phyloP scores from a whole-genome alignment of 495 filamentous ascomycete species.

The Zalerion maritima region DNA sequence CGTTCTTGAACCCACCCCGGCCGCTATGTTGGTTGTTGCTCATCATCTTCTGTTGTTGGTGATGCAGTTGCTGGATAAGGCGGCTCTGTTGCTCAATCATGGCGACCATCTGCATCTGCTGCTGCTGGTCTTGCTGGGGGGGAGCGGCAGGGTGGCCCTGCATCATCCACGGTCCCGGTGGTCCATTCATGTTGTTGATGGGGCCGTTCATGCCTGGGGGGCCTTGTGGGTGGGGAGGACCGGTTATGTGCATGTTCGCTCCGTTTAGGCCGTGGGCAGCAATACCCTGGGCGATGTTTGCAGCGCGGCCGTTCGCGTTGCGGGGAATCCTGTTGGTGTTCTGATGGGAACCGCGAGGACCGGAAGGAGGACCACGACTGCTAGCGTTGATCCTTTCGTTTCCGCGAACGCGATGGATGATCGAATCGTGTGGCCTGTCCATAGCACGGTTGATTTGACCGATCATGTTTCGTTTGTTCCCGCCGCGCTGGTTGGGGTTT shows the following conservation, averaged over 20 bases:
- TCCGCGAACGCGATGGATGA: conserved; percentile 71
- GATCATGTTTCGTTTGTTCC: conserved; percentile 62
- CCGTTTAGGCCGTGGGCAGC: conserved; percentile 18
- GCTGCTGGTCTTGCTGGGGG: conserved; percentile 45
- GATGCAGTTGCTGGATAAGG: conserved; percentile 55
- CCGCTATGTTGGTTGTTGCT: conserved; percentile 15
- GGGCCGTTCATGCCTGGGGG: conserved; percentile 21
- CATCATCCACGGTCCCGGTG: conserved; percentile 26
- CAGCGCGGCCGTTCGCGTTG: conserved; percentile 27
- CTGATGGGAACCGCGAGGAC: conserved; percentile 43
- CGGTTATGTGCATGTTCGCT: conserved; percentile 18
- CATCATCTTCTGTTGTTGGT: conserved; percentile 24
- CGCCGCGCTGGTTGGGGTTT: conserved; percentile 37
- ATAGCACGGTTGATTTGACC: conserved; percentile 79
- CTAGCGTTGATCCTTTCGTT: conserved; percentile 66
- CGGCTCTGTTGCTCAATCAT: conserved; percentile 83
- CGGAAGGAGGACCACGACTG: conserved; percentile 55
- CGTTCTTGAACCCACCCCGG: conserved; percentile 29
- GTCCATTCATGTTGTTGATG: conserved; percentile 23
- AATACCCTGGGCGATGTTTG: conserved; percentile 19
- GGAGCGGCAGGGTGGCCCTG: conserved; percentile 16
- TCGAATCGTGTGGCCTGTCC: conserved; percentile 57
- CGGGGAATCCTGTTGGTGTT: conserved; percentile 24
- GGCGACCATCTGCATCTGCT: conserved; percentile 66
- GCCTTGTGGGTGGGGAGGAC: conserved; percentile 16